Base-by-base conservation (phyloP, 768 basidiomycete genomes). In the Suillus occidentalis region DNA sequence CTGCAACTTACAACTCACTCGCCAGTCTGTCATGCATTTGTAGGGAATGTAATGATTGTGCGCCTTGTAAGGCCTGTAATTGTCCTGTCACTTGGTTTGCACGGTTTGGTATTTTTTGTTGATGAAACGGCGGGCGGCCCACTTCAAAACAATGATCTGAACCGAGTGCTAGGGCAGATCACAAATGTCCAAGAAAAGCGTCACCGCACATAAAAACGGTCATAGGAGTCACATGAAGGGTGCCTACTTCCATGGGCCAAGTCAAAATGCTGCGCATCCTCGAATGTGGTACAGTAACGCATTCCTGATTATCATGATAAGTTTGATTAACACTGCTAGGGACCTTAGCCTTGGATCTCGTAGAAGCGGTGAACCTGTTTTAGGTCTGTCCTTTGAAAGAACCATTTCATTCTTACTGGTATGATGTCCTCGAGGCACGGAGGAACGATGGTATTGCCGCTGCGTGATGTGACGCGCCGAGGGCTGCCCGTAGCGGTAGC, bases 261-360 rank as follows among this genome's bases (percentile, higher is more conserved):
- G 72, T 85, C 66, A 79, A 81, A 67, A 80, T 87, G 76, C 80
- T 85, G 20, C 76, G 80, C 45, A 88, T 90, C 74, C 70, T 88
- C 45, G 88, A 86, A 87, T 79, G 87, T 87, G 64, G 31, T 31
- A n/a, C n/a, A n/a, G 25, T 28, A 28, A 14, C 14, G 25, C 22
- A 28, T 50, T 25, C 45, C 14, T 25, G 12, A 50, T 50, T 16
- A 50, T 28, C 14, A 50, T 28, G 14, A n/a, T n/a, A 12, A 47
- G 2, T 47, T 6, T 47, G 49, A 13, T 47, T 22, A 47, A 12
- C 47, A 47, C 45, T 22, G 45, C 43, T 4, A 10, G n/a, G n/a
- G n/a, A n/a, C n/a, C 34, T 47, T 12, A 47, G n/a, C n/a, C 20
- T 47, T 22, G 47, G 31, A 31, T 31, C 31, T 31, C 31, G 4